phyloP scores from a whole-genome alignment of 257 asterid species.

The Forsythia viridissima region DNA sequence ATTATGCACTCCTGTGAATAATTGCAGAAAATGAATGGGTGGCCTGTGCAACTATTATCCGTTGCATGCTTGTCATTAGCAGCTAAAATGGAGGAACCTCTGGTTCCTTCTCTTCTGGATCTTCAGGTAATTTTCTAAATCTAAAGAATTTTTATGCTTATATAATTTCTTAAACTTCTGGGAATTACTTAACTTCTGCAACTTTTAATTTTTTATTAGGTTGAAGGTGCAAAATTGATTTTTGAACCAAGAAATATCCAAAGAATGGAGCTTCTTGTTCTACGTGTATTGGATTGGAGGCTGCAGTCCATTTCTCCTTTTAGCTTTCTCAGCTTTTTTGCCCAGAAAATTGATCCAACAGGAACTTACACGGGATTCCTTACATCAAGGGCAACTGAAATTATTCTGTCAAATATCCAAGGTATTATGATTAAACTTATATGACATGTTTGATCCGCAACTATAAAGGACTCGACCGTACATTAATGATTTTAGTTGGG shows the following conservation, averaged over 20 bases:
- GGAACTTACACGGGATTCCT: slow-evolving; percentile 64
- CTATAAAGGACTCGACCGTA: background rate
- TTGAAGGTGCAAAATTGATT: slow-evolving; percentile 68
- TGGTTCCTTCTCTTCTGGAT: slow-evolving; percentile 89
- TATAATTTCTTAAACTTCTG: background rate
- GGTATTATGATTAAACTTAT: slow-evolving; percentile 36
- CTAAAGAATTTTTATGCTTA: background rate
- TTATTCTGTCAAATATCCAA: slow-evolving; percentile 68
- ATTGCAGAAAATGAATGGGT: slow-evolving; percentile 70
- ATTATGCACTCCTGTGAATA: slow-evolving; percentile 1
- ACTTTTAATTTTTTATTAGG: slow-evolving; percentile 34
- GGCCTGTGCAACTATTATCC: slow-evolving; percentile 92
- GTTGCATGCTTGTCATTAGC: slow-evolving; percentile 94
- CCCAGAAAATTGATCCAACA: slow-evolving; percentile 72
- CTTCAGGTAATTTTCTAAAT: slow-evolving; percentile 61
- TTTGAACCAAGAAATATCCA: slow-evolving; percentile 78
- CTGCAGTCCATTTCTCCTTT: slow-evolving; percentile 81
- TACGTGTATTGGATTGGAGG: slow-evolving; percentile 83
- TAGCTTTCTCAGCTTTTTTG: slow-evolving; percentile 68
- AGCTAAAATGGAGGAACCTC: slow-evolving; percentile 96
- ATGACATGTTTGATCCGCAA: background rate
- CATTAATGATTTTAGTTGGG: background rate
- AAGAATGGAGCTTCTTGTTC: slow-evolving; percentile 88
- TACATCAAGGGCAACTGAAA: slow-evolving; percentile 64
- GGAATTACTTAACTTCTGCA: background rate